phyloP scores from a whole-genome alignment of 768 basidiomycete genomes.

The Filobasidium floriforme region DNA sequence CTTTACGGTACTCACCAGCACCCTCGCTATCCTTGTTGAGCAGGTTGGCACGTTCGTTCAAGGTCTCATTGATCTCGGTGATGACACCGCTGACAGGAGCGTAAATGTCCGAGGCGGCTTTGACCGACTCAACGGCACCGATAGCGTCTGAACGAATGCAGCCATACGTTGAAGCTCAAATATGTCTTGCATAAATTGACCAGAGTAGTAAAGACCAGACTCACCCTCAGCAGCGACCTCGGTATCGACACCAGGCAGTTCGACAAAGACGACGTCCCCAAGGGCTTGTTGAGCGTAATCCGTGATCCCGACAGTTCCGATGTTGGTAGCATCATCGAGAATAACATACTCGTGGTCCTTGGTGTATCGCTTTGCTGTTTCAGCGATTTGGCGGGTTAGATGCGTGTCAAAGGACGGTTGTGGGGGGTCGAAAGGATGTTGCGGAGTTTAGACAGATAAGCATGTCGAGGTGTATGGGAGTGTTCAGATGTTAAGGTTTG shows the following conservation, averaged over 20 bases:
- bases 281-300: constrained; percentile 83
- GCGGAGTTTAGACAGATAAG: not conserved
- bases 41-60: constrained; percentile 63
- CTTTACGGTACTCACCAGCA: constrained; percentile 54
- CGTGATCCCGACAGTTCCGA: constrained; percentile 79
- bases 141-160: constrained; percentile 59
- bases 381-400: not conserved
- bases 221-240: constrained; percentile 65
- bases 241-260: constrained; percentile 63
- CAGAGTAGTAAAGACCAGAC: constrained; percentile 36
- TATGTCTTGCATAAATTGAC: too few relatives aligned
- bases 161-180: too few relatives aligned
- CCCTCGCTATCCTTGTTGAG: constrained; percentile 82
- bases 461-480: not conserved
- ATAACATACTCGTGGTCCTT: constrained; percentile 77
- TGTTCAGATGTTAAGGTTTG: not conserved
- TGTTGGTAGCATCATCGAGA: constrained; percentile 65
- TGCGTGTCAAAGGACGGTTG: not conserved
- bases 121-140: constrained; percentile 91
- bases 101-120: constrained; percentile 93
- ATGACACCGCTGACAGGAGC: constrained; percentile 85
- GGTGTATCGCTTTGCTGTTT: constrained; percentile 68
- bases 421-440: not conserved
- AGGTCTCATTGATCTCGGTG: constrained; percentile 64
- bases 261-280: constrained; percentile 96